Evolutionary conservation across 2,329 filamentous ascomycete genomes (phyloP), one percentile per base, ranked within the genome.

Genomic region (Hypoxylon sp.): DNA sequence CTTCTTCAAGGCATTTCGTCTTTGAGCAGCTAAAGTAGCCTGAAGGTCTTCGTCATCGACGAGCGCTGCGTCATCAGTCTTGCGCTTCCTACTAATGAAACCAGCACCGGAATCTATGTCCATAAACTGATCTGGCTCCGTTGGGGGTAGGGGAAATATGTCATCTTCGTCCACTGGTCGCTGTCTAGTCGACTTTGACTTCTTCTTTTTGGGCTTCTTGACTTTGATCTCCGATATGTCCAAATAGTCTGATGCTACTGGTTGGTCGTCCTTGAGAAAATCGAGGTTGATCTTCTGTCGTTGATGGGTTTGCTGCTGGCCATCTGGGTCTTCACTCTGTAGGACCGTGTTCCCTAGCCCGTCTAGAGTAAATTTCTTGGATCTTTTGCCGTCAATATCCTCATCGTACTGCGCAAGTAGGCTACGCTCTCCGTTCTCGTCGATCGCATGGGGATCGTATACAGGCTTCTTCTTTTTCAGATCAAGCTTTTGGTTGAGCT

Each of bases 391-490:
- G 34, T 91, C 87, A 55, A 97, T 96, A 73, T 97, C 94, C 68
- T 98, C 95, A 71, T 98, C 95, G 74, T 99, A 99, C 71, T 99
- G 94, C 13, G 91, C 87, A 43, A 99, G 80, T 22, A 99, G 88
- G 5, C 85, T 85, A 17, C 84, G 84, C 60, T 89, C 82, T 11
- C 86, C 89, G 22, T 85, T 85, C 26, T 88, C 85, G 46, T 91
- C 89, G 32, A 89, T 81, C 59, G 90, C 88, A 64, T 92, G 90
- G 0, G 94, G 94, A 71, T 99, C 92, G 77, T 99, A 99, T 1
- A 89, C 89, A 0, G 91, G 90, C 74, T 90, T 92, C 77, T 93
- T 93, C 84, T 97, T 97, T 81, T 98, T 97, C 41, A 94, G 79
- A 43, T 95, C 89, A 11, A 97, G 80, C 70, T 87, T 90, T 72